phyloP scores from a whole-genome alignment of 2,329 filamentous ascomycete species.

The Diaporthe caulivora region DNA sequence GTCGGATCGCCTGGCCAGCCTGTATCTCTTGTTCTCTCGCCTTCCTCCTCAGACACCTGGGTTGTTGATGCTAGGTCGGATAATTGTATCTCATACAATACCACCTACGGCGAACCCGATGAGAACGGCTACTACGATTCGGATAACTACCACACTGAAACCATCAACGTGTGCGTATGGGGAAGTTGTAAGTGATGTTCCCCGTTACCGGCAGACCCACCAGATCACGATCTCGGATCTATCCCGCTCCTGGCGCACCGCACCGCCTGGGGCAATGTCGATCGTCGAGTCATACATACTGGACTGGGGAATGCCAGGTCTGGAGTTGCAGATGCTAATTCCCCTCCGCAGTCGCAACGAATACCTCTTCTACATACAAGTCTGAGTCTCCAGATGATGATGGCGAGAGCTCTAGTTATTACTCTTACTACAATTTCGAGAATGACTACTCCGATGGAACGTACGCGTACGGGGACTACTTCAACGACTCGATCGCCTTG shows the following conservation, averaged over 20 bases:
- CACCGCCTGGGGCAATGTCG: neutral
- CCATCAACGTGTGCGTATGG: slow-evolving; percentile 41
- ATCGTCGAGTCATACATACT: slow-evolving; percentile 13
- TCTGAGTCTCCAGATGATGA: slow-evolving; percentile 33
- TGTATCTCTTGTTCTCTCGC: slow-evolving; percentile 45
- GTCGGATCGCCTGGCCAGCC: slow-evolving; percentile 48
- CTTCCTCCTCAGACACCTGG: slow-evolving; percentile 46
- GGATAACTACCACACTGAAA: neutral
- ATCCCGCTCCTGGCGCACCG: neutral
- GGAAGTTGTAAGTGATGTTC: slow-evolving; percentile 41
- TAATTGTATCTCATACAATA: slow-evolving; percentile 35
- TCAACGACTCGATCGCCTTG: slow-evolving; percentile 47
- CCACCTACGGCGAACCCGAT: neutral
- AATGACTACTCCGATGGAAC: slow-evolving; percentile 35
- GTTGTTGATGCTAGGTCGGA: slow-evolving; percentile 42
- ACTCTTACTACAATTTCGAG: slow-evolving; percentile 37
- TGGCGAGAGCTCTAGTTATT: slow-evolving; percentile 20
- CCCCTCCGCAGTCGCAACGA: slow-evolving; percentile 35
- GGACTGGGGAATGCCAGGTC: neutral
- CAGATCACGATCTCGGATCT: neutral
- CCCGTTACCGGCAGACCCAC: neutral
- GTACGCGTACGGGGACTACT: slow-evolving; percentile 42
- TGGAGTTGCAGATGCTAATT: slow-evolving; percentile 31
- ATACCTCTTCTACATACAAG: slow-evolving; percentile 43
- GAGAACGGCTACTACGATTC: slow-evolving; percentile 19